A percentile compares a stretch with the other conserved stretches of the same genome.
phyloP scores from a whole-genome alignment of 768 basidiomycete genomes.

The Tephrocybe sp. region DNA sequence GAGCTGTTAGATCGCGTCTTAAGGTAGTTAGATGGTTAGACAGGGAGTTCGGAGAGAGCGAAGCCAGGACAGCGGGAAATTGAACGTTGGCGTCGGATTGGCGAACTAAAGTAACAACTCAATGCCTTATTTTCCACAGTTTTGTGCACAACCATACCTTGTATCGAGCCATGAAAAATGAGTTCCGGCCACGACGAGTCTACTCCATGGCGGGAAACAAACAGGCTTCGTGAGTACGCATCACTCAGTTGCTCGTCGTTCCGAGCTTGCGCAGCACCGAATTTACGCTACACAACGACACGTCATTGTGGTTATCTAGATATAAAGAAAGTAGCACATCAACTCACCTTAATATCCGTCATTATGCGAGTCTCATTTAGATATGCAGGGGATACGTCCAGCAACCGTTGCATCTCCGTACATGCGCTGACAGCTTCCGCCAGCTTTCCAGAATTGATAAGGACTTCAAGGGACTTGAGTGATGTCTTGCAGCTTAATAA shows the following conservation, averaged over 20 bases:
- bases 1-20: constrained; percentile 58
- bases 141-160: constrained; percentile 25
- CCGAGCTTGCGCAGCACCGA: constrained; percentile 52
- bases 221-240: constrained; percentile 59
- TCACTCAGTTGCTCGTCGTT: constrained; percentile 72
- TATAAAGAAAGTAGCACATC: background rate
- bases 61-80: constrained; percentile 54
- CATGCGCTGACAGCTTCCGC: constrained; percentile 57
- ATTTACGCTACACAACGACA: constrained; percentile 41
- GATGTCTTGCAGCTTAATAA: constrained; percentile 49
- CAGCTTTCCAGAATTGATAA: constrained; percentile 58
- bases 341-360: constrained; percentile 55
- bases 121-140: background rate
- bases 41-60: constrained; percentile 54
- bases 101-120: constrained; percentile 42
- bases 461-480: constrained; percentile 38
- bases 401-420: constrained; percentile 35
- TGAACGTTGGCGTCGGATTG: constrained; percentile 49
- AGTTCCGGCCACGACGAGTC: constrained; percentile 39
- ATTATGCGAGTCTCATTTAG: constrained; percentile 51
- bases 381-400: constrained; percentile 48
- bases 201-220: constrained; percentile 41
- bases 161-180: constrained; percentile 48
- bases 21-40: constrained; percentile 55
- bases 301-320: background rate